Evolutionary conservation across 371 early-diverging fungal genomes (phyloP).

Genomic region (Rhizopus sp.): DNA sequence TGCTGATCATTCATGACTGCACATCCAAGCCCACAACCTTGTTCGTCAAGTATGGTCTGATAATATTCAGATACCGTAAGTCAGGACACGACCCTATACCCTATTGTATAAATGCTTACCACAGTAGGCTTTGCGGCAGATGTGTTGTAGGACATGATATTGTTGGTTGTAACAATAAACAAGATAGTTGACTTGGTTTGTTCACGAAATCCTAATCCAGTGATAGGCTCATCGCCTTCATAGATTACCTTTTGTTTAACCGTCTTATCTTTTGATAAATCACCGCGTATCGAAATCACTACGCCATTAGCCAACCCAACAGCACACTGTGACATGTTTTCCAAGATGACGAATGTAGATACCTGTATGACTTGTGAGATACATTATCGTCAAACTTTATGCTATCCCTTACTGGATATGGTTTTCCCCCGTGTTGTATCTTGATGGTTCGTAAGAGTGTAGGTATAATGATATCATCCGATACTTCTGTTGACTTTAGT

Average conservation of each 20-base stretch:
- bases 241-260: conserved; percentile 81
- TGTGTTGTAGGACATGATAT: conserved; percentile 68
- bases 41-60: conserved; percentile 78
- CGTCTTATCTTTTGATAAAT: conserved; percentile 75
- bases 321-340: conserved; percentile 84
- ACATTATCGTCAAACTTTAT: conserved; percentile 6
- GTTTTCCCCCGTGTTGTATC: conserved; percentile 72
- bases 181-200: conserved; percentile 65
- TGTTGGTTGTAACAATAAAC: conserved; percentile 75
- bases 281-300: conserved; percentile 83
- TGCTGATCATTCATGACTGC: conserved; percentile 73
- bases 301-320: conserved; percentile 90
- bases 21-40: conserved; percentile 81
- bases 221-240: conserved; percentile 83
- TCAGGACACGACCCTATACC: no score
- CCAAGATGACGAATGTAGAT: conserved; percentile 82
- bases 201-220: conserved; percentile 82
- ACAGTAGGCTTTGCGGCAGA: conserved; percentile 57
- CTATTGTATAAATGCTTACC: conserved; percentile 27
- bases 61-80: background rate
- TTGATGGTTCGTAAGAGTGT: conserved; percentile 67
- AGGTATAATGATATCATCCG: conserved; percentile 59
- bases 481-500: conserved; percentile 31
- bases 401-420: conserved; percentile 60
- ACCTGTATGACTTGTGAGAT: conserved; percentile 41